Conservation (phyloP, 441 rosid species). For the Populus hybrid region DNA sequence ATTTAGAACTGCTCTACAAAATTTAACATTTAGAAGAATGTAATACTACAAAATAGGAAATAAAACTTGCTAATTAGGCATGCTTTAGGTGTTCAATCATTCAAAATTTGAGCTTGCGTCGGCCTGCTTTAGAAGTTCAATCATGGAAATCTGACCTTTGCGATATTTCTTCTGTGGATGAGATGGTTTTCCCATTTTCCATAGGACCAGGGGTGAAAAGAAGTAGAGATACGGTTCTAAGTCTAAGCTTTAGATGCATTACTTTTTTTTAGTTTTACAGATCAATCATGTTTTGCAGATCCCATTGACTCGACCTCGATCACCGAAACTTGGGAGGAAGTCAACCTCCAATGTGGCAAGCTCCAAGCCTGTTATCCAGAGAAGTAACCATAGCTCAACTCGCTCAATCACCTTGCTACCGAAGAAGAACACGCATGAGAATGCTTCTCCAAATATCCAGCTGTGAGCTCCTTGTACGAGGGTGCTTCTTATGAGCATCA, state of each 20-base stretch:
- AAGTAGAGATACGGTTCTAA: not conserved
- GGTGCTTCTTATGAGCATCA: not conserved
- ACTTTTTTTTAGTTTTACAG: not conserved
- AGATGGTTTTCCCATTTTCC: not conserved
- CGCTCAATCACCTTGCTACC: constrained; percentile 30
- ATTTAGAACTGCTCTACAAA: not conserved
- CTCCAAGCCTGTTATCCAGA: constrained; percentile 28
- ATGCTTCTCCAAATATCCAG: constrained; percentile 70
- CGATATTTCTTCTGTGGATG: not conserved
- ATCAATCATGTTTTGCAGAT: constrained; percentile 31
- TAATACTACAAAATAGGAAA: not conserved
- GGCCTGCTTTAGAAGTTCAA: not conserved
- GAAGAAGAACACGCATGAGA: constrained; percentile 43
- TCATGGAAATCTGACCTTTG: not conserved
- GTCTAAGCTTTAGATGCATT: not conserved
- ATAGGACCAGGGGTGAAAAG: not conserved
- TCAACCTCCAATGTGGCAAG: constrained; percentile 22
- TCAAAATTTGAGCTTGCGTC: not conserved
- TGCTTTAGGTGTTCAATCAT: not conserved
- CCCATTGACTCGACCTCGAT: constrained; percentile 28
- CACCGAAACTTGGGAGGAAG: constrained; percentile 46
- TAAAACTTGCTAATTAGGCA: not conserved
- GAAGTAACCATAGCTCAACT: constrained; percentile 23
- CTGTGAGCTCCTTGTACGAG: constrained; percentile 14
- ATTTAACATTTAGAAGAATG: not conserved